Evolutionary conservation across 1,139 yeast genomes (phyloP), one percentile per base, ranked within the genome.

Genomic region (Torulaspora pretoriensis): DNA sequence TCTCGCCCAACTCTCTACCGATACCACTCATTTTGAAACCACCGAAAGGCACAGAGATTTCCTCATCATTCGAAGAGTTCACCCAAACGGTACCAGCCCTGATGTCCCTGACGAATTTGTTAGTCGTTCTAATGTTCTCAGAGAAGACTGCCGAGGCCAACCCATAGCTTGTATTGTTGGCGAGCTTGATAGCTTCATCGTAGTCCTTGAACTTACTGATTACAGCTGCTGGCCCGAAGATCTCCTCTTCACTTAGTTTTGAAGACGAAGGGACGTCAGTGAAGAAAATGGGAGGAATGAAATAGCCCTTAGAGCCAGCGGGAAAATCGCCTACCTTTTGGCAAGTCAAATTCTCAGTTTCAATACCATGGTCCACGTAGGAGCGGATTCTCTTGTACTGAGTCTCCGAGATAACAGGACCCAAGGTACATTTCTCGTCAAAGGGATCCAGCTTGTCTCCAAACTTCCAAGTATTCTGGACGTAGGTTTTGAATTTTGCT

Each of bases 201-300:
- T 77, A 79, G 39, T 81, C 76, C 45, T 70, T 69, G 68, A 89
- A 89, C 66, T 80, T 80, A 53, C 81, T 71, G 43, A 84, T 72
- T n/a, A 86, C 77, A 39, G 83, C 88, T 30, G 88, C 95, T n/a
- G 97, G 96, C 26, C 97, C 96, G 62, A 89, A 89, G 56, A 89
- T 87, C 68, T 83, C 92, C 54, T 83, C 89, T 59, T 69, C 71
- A 46, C 77, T 81, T 54, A 83, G 76, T 52, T 69, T 69, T 75
- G 80, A 79, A 43, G 73, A 68, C 60, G 74, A 80, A 34, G 68
- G 72, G 46, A 82, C 86, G 60, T 80, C 79, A 32, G 76, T 74
- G 57, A 83, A 81, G 50, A 83, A 73, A 14, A 88, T 81, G 63
- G 90, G 92, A 55, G 80, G 75, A 47, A 83, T 69, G 55, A 74